Evolutionary conservation across 768 basidiomycete species (phyloP).

Genomic region (Trametes coccinea): DNA sequence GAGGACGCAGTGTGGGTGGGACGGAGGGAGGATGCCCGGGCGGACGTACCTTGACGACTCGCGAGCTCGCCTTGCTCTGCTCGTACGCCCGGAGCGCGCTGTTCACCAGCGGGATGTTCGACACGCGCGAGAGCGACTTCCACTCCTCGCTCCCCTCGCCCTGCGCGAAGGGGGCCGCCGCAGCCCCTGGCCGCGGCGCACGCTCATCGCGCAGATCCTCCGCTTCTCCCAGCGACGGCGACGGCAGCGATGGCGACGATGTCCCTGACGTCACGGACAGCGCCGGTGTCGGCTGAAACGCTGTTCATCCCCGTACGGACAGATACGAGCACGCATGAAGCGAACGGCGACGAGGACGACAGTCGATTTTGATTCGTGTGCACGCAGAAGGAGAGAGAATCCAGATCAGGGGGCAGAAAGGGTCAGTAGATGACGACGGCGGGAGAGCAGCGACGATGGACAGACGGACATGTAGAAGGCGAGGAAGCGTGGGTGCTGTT

Average conservation of each 20-base stretch:
- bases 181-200: not conserved
- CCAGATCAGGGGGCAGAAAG: not conserved
- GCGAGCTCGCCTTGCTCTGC: constrained; percentile 78
- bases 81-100: constrained; percentile 76
- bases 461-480: constrained; percentile 29
- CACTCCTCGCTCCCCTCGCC: constrained; percentile 24
- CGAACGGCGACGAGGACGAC: too few relatives aligned
- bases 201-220: constrained; percentile 18
- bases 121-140: constrained; percentile 57
- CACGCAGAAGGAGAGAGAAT: not conserved
- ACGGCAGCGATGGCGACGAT: constrained; percentile 34
- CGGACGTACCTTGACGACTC: constrained; percentile 75
- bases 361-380: too few relatives aligned
- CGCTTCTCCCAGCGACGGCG: constrained; percentile 22
- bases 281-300: constrained; percentile 38
- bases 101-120: constrained; percentile 70
- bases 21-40: not conserved
- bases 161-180: constrained; percentile 4
- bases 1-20: not conserved
- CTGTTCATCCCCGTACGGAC: constrained; percentile 14
- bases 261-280: constrained; percentile 35
- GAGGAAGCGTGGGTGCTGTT: constrained; percentile 39
- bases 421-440: not conserved
- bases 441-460: constrained; percentile 6
- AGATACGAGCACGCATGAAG: not conserved